Evolutionary conservation across 2,329 filamentous ascomycete species (phyloP).

Genomic region (Sporothrix humicola): DNA sequence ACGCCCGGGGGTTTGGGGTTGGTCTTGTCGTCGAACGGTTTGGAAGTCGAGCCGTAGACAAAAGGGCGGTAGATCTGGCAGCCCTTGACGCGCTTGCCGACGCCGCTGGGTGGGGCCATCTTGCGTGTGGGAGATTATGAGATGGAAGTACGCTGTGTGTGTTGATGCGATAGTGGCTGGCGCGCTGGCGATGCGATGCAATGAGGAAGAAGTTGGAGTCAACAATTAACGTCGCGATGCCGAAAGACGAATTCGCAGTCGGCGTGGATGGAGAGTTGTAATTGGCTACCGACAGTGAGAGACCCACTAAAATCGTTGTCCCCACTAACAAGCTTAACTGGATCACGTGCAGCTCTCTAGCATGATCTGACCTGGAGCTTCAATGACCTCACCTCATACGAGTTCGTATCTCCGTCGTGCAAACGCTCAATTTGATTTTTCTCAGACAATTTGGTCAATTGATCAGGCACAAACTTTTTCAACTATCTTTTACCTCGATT

Average conservation of each 20-base stretch:
- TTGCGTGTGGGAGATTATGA: conserved; percentile 24
- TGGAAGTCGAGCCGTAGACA: conserved; percentile 79
- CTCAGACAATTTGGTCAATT: too few species aligned
- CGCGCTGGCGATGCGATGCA: background rate
- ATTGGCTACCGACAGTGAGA: background rate
- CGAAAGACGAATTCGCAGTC: conserved; percentile 10
- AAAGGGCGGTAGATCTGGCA: conserved; percentile 69
- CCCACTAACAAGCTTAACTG: background rate
- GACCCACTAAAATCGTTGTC: background rate
- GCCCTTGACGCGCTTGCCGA: conserved; percentile 69
- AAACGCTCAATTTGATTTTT: too few species aligned
- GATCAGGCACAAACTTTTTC: too few species aligned
- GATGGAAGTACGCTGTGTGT: background rate
- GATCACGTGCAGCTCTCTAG: conserved; percentile 32
- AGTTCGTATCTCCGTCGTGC: too few species aligned
- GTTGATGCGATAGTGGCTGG: background rate
- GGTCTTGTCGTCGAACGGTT: conserved; percentile 75
- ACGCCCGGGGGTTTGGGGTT: conserved; percentile 78
- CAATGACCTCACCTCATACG: conserved; percentile 30
- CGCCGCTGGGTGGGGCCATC: conserved; percentile 65
- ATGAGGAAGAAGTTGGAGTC: background rate
- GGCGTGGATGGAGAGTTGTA: background rate
- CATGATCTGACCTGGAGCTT: conserved; percentile 12
- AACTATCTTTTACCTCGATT: too few species aligned
- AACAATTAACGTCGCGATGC: background rate